phyloP scores from a whole-genome alignment of 495 filamentous ascomycete species.

The Aspergillus steynii region DNA sequence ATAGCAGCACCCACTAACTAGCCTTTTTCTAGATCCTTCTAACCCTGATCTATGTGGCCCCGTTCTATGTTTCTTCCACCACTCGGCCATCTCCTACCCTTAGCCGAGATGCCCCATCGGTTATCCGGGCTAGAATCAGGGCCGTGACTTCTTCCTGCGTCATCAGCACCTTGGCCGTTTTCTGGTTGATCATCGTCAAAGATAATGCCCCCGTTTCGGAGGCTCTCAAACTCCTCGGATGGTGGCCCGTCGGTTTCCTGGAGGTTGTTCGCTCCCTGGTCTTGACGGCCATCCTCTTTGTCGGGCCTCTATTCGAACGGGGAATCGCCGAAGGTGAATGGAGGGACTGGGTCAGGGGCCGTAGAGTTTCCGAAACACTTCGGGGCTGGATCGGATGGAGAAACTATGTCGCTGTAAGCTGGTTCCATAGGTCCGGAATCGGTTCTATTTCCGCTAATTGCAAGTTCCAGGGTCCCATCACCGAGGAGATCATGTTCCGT shows the following conservation, averaged over 20 bases:
- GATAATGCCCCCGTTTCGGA: conserved; percentile 46
- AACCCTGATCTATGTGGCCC: conserved; percentile 83
- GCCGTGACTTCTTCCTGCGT: conserved; percentile 72
- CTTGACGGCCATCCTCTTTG: conserved; percentile 78
- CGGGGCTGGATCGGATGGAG: conserved; percentile 64
- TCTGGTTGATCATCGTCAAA: conserved; percentile 56
- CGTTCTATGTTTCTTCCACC: conserved; percentile 79
- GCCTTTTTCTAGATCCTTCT: conserved; percentile 59
- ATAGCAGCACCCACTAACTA: conserved; percentile 8
- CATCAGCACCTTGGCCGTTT: conserved; percentile 58
- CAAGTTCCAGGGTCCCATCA: conserved; percentile 70
- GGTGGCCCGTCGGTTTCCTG: conserved; percentile 66
- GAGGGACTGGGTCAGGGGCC: conserved; percentile 58
- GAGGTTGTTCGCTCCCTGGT: conserved; percentile 59
- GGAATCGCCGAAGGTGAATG: conserved; percentile 70
- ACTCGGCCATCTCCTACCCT: conserved; percentile 82
- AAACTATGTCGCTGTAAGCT: conserved; percentile 61
- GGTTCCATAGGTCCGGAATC: not conserved
- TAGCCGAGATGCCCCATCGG: conserved; percentile 83
- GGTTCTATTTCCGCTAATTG: conserved; percentile 9
- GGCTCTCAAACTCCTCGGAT: conserved; percentile 66
- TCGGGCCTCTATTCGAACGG: conserved; percentile 78
- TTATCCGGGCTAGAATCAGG: conserved; percentile 83
- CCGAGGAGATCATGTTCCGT: conserved; percentile 93
- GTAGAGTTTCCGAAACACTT: conserved; percentile 47